These are phyloP conservation scores for Strigomonas oncopelti DNA, from an alignment of 208 protist genomes.

Conservation along the genomic window DNA sequence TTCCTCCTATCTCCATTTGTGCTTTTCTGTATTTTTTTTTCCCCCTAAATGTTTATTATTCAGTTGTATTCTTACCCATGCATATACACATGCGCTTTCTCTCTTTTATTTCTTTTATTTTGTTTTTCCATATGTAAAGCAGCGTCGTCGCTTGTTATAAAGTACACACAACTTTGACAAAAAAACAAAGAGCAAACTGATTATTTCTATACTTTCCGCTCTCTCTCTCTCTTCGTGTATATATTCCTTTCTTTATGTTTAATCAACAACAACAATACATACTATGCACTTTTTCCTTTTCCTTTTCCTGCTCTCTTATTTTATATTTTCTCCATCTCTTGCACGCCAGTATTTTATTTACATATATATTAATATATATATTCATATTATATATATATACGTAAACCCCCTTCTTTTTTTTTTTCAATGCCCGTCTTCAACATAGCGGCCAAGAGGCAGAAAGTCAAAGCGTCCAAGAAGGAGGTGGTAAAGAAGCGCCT, in stretches of 20 bases:
- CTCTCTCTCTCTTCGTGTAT: constrained; percentile 11
- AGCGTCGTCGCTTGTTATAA: neutral
- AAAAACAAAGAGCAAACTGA: constrained; percentile 1
- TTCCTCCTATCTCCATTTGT: neutral
- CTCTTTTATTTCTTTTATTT: constrained; percentile 8
- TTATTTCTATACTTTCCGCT: constrained; percentile 7
- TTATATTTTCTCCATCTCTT: constrained; percentile 3
- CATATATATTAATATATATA: neutral
- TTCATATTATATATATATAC: neutral
- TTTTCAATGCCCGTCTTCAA: constrained; percentile 62
- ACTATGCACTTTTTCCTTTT: neutral
- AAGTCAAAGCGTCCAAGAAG: constrained; percentile 25
- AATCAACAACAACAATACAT: too few relatives aligned
- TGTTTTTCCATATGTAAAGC: constrained; percentile 3
- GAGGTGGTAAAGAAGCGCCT: constrained; percentile 9
- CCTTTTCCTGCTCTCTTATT: constrained; percentile 9
- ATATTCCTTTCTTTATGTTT: neutral
- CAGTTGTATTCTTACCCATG: constrained; percentile 4
- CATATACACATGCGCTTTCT: constrained; percentile 8
- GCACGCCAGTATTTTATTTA: neutral
- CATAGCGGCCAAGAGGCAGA: constrained; percentile 54
- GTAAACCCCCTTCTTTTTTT: constrained; percentile 1
- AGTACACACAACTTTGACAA: neutral
- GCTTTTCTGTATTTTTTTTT: constrained; percentile 1
- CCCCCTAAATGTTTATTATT: constrained; percentile 5